Percentiles rank a stretch among this genome's conserved stretches.
These are phyloP conservation scores for Melaleuca quinquenervia DNA, from an alignment of 345 rosid genomes.

Conservation along the genomic window DNA sequence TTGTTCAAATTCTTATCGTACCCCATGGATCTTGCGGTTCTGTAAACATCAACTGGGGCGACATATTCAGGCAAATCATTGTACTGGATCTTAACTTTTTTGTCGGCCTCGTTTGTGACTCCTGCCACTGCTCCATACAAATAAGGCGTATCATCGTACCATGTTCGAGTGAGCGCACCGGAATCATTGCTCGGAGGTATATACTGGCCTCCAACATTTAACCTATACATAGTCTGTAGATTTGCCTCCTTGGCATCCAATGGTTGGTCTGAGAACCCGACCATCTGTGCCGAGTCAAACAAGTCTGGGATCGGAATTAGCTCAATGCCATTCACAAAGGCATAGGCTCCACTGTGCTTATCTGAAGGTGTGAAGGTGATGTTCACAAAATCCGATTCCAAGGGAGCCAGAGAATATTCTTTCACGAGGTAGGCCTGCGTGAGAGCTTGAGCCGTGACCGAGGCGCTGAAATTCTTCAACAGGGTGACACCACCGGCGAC, in stretches of 20 bases:
- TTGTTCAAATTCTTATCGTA: slow-evolving; percentile 14
- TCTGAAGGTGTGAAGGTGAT: slow-evolving; percentile 46
- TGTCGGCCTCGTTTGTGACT: slow-evolving; percentile 4
- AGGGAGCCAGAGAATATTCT: slow-evolving; percentile 53
- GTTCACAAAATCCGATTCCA: slow-evolving; percentile 13
- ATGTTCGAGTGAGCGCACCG: slow-evolving; percentile 36
- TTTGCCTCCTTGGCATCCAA: slow-evolving; percentile 16
- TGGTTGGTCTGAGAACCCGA: slow-evolving; percentile 37
- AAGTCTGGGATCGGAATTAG: slow-evolving; percentile 38
- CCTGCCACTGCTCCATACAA: slow-evolving; percentile 43
- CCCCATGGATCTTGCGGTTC: slow-evolving; percentile 56
- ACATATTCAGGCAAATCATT: slow-evolving; percentile 17
- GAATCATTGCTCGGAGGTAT: slow-evolving; percentile 52
- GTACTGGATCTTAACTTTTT: slow-evolving; percentile 19
- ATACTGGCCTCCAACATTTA: slow-evolving; percentile 62
- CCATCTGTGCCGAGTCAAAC: slow-evolving; percentile 34
- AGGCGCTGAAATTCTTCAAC: slow-evolving; percentile 62
- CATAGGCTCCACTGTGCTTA: slow-evolving; percentile 26
- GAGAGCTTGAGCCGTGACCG: slow-evolving; percentile 57
- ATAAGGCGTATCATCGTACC: slow-evolving; percentile 68
- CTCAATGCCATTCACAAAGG: slow-evolving; percentile 74
- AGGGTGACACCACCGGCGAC: slow-evolving; percentile 37
- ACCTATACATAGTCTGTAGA: slow-evolving; percentile 54
- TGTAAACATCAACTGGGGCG: slow-evolving; percentile 57
- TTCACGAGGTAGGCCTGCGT: slow-evolving; percentile 54